Evolutionary conservation across 2,329 filamentous ascomycete genomes (phyloP).

Genomic region (Conoideocrella luteorostrata): DNA sequence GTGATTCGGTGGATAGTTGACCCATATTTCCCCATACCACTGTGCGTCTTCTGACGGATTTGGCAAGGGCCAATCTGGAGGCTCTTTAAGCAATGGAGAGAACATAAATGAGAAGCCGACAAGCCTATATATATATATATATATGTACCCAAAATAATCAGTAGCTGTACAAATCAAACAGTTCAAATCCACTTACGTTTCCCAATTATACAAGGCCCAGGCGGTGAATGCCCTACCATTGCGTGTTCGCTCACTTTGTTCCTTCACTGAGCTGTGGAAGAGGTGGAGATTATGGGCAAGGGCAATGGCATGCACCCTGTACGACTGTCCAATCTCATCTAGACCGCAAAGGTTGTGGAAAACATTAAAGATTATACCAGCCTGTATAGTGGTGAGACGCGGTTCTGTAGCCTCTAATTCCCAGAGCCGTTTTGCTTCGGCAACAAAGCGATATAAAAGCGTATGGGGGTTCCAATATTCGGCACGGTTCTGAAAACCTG

Average conservation of each 20-base stretch:
- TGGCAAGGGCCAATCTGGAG: slow-evolving; percentile 25
- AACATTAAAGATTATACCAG: slow-evolving; percentile 26
- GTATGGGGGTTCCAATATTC: slow-evolving; percentile 31
- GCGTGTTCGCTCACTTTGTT: slow-evolving; percentile 13
- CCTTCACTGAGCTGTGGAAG: slow-evolving; percentile 16
- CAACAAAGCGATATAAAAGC: slow-evolving; percentile 28
- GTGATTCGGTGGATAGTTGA: slow-evolving; percentile 25
- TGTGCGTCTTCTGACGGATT: slow-evolving; percentile 14
- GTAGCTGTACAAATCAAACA: no score
- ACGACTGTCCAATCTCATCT: slow-evolving; percentile 31
- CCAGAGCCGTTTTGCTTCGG: slow-evolving; percentile 33
- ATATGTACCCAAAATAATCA: neutral
- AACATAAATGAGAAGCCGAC: slow-evolving; percentile 19
- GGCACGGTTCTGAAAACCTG: slow-evolving; percentile 19
- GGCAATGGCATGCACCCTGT: slow-evolving; percentile 22
- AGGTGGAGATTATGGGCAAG: slow-evolving; percentile 27
- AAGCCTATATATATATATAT: no score
- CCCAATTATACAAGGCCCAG: slow-evolving; percentile 30
- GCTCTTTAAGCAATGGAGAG: slow-evolving; percentile 21
- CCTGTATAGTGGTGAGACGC: slow-evolving; percentile 29
- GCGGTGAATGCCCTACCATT: slow-evolving; percentile 22
- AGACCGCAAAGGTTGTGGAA: slow-evolving; percentile 26
- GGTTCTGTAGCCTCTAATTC: slow-evolving; percentile 24
- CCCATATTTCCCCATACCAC: slow-evolving; percentile 31
- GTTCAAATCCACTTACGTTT: slow-evolving; percentile 19